These are phyloP conservation scores for Arabidopsis arenosa DNA, from an alignment of 345 rosid species.

Conservation along the genomic window DNA sequence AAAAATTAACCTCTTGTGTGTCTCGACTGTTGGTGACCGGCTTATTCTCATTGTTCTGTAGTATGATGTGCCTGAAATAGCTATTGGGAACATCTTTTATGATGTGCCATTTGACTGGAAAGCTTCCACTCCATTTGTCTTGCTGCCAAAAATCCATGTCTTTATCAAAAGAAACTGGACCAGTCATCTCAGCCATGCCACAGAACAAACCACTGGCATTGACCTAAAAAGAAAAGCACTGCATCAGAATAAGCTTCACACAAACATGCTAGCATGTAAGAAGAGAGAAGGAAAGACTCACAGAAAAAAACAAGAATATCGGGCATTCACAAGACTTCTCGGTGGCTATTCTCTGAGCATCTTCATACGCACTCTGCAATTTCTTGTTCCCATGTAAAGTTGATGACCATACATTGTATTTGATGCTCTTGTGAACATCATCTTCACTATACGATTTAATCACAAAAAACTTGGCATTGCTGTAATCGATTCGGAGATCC, in stretches of 20 bases:
- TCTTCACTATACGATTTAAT: slow-evolving; percentile 97
- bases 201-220: slow-evolving; percentile 98
- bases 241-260: slow-evolving; percentile 27
- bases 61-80: slow-evolving; percentile 76
- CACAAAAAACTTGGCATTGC: slow-evolving; percentile 78
- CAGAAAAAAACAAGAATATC: slow-evolving; percentile 85
- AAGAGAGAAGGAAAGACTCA: slow-evolving; percentile 48
- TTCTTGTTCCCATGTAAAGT: slow-evolving; percentile 97
- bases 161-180: slow-evolving; percentile 75
- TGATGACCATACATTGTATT: slow-evolving; percentile 93
- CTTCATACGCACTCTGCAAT: slow-evolving; percentile 74
- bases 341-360: slow-evolving; percentile 66
- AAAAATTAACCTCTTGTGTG: slow-evolving; percentile 84
- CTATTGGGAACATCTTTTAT: slow-evolving; percentile 85
- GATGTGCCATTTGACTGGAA: slow-evolving; percentile 93
- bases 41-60: slow-evolving; percentile 92
- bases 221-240: slow-evolving; percentile 56
- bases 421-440: slow-evolving; percentile 98
- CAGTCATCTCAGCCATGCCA: slow-evolving; percentile 96
- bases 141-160: slow-evolving; percentile 99
- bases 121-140: slow-evolving; percentile 98
- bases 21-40: slow-evolving; percentile 99
- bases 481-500: slow-evolving; percentile 63
- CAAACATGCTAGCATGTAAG: slow-evolving; percentile 10
- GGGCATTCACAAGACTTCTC: slow-evolving; percentile 68